Percentiles rank a stretch among this genome's conserved stretches.
Evolutionary conservation across 2,329 filamentous ascomycete genomes (phyloP).

Genomic region (Alternaria solani): DNA sequence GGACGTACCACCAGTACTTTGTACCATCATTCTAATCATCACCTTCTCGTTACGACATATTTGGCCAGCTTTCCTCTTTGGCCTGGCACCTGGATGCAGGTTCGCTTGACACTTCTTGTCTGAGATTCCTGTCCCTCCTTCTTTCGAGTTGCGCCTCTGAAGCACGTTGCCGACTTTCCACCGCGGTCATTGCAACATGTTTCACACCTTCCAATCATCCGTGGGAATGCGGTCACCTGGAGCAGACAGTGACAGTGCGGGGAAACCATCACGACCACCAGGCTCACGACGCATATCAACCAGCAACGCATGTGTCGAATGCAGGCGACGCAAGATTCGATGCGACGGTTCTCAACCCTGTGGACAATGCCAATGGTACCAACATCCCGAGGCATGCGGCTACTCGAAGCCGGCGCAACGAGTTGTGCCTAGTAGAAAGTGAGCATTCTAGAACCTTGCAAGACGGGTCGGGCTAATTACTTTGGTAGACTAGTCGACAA

Average conservation of each 20-base stretch:
- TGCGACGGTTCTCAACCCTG: constrained; percentile 85
- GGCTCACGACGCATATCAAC: constrained; percentile 57
- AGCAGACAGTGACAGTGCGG: constrained; percentile 44
- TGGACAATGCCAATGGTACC: constrained; percentile 82
- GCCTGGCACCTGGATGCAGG: constrained; percentile 17
- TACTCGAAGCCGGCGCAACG: constrained; percentile 83
- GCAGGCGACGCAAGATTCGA: constrained; percentile 82
- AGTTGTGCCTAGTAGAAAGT: constrained; percentile 81
- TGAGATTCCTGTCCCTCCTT: constrained; percentile 6
- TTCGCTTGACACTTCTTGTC: constrained; percentile 14
- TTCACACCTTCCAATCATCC: constrained; percentile 56
- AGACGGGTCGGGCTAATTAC: constrained; percentile 56
- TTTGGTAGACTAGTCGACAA: constrained; percentile 66
- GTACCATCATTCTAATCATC: constrained; percentile 21
- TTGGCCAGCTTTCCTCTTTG: constrained; percentile 16
- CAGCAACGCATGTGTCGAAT: constrained; percentile 74
- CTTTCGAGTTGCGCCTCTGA: constrained; percentile 5
- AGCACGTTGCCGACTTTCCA: constrained; percentile 1
- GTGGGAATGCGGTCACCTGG: constrained; percentile 43
- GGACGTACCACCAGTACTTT: constrained; percentile 11
- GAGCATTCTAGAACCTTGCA: constrained; percentile 43
- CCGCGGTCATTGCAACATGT: constrained; percentile 44
- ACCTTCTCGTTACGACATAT: constrained; percentile 12
- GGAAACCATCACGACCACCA: constrained; percentile 47
- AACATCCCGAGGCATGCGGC: constrained; percentile 78